phyloP scores from a whole-genome alignment of 1,139 yeast species.

The Eremothecium coryli region DNA sequence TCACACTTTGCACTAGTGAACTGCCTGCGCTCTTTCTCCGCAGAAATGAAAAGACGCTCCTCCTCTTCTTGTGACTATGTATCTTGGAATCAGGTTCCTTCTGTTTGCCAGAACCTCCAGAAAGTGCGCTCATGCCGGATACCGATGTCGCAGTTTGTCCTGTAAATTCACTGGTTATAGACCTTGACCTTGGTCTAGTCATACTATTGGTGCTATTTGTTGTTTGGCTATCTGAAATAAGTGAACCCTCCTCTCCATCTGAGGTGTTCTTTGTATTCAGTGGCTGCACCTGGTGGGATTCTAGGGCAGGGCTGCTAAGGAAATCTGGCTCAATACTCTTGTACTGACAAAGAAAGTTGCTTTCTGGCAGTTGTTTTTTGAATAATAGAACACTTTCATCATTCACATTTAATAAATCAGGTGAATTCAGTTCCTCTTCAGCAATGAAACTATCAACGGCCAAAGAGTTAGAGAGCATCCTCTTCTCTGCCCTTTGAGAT shows the following conservation, averaged over 20 bases:
- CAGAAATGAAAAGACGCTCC: constrained; percentile 32
- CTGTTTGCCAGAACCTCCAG: too few relatives aligned
- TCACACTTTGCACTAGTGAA: constrained; percentile 8
- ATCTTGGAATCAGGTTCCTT: background rate
- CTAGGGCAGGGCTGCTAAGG: constrained; percentile 5
- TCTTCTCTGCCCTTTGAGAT: constrained; percentile 24
- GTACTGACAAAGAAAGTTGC: too few relatives aligned
- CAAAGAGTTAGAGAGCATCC: constrained; percentile 14
- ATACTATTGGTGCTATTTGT: background rate
- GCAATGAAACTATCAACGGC: constrained; percentile 14
- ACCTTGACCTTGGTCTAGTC: background rate
- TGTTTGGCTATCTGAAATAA: background rate
- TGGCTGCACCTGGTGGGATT: background rate
- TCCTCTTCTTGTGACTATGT: constrained; percentile 14
- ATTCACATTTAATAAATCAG: background rate
- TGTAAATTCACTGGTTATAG: background rate
- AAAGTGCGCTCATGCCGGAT: too few relatives aligned
- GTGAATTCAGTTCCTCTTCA: constrained; percentile 15
- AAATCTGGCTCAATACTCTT: constrained; percentile 2
- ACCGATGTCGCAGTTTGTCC: background rate
- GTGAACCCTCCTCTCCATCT: background rate
- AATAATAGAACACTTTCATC: background rate
- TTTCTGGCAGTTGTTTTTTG: too few relatives aligned
- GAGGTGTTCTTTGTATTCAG: background rate
- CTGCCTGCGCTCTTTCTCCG: constrained; percentile 19